Base-by-base conservation (phyloP, 2,329 filamentous ascomycete genomes). In the Alternaria longipes region DNA sequence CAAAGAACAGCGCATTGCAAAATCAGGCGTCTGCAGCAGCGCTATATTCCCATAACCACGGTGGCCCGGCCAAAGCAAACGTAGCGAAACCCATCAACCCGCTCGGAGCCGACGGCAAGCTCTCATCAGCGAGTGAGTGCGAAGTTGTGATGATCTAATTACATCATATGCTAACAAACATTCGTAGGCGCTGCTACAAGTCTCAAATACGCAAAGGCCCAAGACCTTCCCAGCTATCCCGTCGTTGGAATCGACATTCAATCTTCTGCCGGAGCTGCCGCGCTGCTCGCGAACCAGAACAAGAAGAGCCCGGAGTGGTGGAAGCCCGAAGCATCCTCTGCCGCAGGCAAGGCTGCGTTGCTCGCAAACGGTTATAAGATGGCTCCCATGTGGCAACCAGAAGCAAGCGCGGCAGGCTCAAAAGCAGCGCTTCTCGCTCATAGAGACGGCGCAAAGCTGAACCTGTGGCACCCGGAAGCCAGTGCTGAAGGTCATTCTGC, bases 201-300 rank as follows among this genome's bases (percentile, higher is more conserved):
- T 54, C 81, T 93, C 61, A 90, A 89, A 77, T 91, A 93, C 82
- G 91, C 91, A 61, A 85, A 87, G 71, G 87, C 91, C 44, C 84
- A 88, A 72, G 89, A 91, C 69, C 85, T 95, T 22, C 92, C 92
- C 38, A 91, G 90, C 72, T 94, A 85, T 71, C 91, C 92, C 12
- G 89, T 90, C 9, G 77, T 84, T 59, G 90, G 91, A 38, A 83
- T 92, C 53, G 76, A 82, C 58, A 79, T 82, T 47, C 81, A 79
- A 42, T 79, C 83, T 53, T 92, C 91, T 58, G 92, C 91, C 62
- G 87, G 90, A 66, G 88, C 91, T 56, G 93, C 92, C 55, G 91
- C 91, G 41, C 87, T 85, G 53, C 82, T 94, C 46, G 92, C 92
- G 52, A 91, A 92, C 83, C 84, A 87, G 50, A 91, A 87, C 72